Conservation (phyloP, 345 rosid species). For the Arabidopsis suecica region DNA sequence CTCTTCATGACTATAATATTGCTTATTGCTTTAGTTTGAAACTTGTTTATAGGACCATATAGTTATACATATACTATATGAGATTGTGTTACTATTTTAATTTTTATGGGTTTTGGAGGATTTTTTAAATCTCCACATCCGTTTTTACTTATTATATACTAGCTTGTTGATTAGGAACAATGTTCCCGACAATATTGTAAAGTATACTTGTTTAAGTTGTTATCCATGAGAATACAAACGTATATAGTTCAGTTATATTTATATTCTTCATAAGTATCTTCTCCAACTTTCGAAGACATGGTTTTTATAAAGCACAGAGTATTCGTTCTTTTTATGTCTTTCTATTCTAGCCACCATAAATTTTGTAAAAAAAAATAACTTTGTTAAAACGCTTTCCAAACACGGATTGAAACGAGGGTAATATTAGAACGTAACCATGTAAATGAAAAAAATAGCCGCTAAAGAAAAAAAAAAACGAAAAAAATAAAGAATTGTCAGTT, state of each 20-base stretch:
- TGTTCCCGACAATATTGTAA: slow-evolving; percentile 11
- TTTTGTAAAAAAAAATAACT: too few species aligned
- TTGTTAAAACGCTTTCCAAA: too few species aligned
- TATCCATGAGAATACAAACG: slow-evolving; percentile 5
- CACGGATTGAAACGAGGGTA: too few species aligned
- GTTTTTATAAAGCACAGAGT: neutral
- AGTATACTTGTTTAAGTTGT: neutral
- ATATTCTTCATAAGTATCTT: neutral
- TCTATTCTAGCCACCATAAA: too few species aligned
- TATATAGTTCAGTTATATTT: neutral
- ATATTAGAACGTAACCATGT: too few species aligned
- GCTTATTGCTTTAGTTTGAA: slow-evolving; percentile 14
- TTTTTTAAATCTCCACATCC: slow-evolving; percentile 4
- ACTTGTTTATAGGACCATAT: slow-evolving; percentile 16
- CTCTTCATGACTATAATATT: slow-evolving; percentile 15
- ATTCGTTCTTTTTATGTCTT: too few species aligned
- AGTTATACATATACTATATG: neutral
- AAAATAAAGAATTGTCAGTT: too few species aligned
- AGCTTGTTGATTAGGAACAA: slow-evolving; percentile 19
- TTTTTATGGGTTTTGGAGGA: slow-evolving; percentile 26
- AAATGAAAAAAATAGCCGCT: too few species aligned
- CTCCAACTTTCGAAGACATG: neutral
- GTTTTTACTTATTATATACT: slow-evolving; percentile 1
- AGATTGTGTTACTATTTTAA: slow-evolving; percentile 7
- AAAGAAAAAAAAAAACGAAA: too few species aligned